Conservation (phyloP, 2,329 filamentous ascomycete genomes). For the Aspergillus puulaauensis region DNA sequence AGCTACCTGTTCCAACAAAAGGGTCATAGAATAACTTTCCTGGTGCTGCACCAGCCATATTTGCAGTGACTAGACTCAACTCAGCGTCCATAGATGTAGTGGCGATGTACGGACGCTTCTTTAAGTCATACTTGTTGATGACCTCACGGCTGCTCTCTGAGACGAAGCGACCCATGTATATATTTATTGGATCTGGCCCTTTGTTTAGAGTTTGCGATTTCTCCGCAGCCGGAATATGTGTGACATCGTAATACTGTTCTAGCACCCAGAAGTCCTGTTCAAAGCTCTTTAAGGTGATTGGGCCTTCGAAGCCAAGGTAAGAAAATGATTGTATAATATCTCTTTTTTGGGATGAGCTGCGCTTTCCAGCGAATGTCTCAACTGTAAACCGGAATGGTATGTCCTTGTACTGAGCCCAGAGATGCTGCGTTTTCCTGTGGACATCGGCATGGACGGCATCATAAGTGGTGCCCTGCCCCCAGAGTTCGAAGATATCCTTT, state of each 20-base stretch:
- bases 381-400: constrained; percentile 79
- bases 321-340: constrained; percentile 77
- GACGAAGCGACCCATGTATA: constrained; percentile 74
- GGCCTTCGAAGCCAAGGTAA: constrained; percentile 75
- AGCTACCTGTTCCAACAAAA: constrained; percentile 92
- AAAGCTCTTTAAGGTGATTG: constrained; percentile 72
- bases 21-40: constrained; percentile 92
- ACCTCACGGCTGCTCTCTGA: constrained; percentile 66
- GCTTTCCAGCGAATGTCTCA: constrained; percentile 77
- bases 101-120: constrained; percentile 89
- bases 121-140: constrained; percentile 76
- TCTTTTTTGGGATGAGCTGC: constrained; percentile 62
- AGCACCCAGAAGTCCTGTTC: constrained; percentile 76
- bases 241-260: constrained; percentile 68
- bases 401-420: constrained; percentile 66
- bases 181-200: constrained; percentile 51
- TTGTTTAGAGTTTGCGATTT: constrained; percentile 11
- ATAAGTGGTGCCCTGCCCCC: constrained; percentile 71
- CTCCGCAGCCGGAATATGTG: constrained; percentile 23
- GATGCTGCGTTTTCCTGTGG: constrained; percentile 55
- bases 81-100: constrained; percentile 98
- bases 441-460: constrained; percentile 68
- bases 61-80: constrained; percentile 85
- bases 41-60: constrained; percentile 77
- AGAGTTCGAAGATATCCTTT: constrained; percentile 84